Evolutionary conservation across 139 green algal genomes (phyloP).

Genomic region (Nannochloris sp.): DNA sequence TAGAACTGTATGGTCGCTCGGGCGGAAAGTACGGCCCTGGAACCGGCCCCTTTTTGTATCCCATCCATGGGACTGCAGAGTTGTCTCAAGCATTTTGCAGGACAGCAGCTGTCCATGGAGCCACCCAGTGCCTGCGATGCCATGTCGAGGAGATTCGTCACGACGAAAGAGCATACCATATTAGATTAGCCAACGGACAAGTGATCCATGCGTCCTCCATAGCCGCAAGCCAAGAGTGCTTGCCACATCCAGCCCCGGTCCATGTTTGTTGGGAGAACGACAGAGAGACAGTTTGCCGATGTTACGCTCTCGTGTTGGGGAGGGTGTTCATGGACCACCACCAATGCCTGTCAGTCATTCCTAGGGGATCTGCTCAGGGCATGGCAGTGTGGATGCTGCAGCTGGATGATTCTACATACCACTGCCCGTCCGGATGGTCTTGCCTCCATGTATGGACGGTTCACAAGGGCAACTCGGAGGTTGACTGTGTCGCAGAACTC

Average conservation of each 20-base stretch:
- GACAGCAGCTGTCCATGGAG: constrained; percentile 17
- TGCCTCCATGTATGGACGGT: not conserved
- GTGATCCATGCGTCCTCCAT: not conserved
- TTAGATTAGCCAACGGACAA: not conserved
- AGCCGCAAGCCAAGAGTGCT: too few species aligned
- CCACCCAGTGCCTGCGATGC: constrained; percentile 26
- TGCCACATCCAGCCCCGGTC: too few species aligned
- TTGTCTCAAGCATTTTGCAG: constrained; percentile 37
- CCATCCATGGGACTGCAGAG: constrained; percentile 54
- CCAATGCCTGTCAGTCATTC: not conserved
- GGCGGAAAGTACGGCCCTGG: constrained; percentile 22
- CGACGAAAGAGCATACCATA: not conserved
- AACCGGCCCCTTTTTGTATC: constrained; percentile 49
- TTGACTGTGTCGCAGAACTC: not conserved
- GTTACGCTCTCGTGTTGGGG: not conserved
- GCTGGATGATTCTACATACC: constrained; percentile 8
- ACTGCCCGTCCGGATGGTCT: constrained; percentile 2
- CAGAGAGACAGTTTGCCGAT: not conserved
- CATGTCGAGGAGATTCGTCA: not conserved
- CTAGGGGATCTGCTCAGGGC: not conserved
- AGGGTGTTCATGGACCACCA: not conserved
- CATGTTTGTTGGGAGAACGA: too few species aligned
- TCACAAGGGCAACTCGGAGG: not conserved
- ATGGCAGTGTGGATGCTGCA: constrained; percentile 13
- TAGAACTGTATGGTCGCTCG: constrained; percentile 42